These are phyloP conservation scores for Strobilomyces echinocephalus DNA, from an alignment of 768 basidiomycete genomes.

Conservation along the genomic window DNA sequence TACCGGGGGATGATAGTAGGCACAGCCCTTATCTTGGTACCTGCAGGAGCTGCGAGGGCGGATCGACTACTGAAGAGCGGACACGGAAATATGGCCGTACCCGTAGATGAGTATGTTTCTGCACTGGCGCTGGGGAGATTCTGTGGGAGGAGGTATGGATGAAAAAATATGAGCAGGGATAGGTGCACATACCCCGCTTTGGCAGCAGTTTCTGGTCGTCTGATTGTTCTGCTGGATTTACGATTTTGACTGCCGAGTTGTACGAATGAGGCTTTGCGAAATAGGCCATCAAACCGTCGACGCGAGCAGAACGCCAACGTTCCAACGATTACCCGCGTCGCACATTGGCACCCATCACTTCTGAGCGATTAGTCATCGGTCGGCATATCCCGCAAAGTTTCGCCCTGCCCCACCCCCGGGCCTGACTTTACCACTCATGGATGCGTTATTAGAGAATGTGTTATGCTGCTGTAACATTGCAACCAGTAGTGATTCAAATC, in stretches of 20 bases:
- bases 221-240: constrained; percentile 46
- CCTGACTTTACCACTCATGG: no score
- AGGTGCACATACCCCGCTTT: constrained; percentile 50
- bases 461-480: no score
- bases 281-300: constrained; percentile 53
- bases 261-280: constrained; percentile 58
- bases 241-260: constrained; percentile 66
- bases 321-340: background rate
- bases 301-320: constrained; percentile 2
- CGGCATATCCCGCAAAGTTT: constrained; percentile 13
- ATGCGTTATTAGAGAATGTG: no score
- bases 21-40: constrained; percentile 82
- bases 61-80: background rate
- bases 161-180: background rate
- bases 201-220: constrained; percentile 39
- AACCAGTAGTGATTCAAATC: no score
- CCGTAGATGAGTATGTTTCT: constrained; percentile 90
- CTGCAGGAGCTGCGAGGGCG: constrained; percentile 60
- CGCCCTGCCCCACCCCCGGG: no score
- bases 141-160: constrained; percentile 32
- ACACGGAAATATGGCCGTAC: constrained; percentile 37
- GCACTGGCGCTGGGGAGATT: constrained; percentile 74
- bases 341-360: constrained; percentile 7
- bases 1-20: constrained; percentile 77
- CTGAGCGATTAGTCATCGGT: constrained; percentile 14